phyloP scores from a whole-genome alignment of 1,284 basidiomycete species.

The Amylostereum chailletii region DNA sequence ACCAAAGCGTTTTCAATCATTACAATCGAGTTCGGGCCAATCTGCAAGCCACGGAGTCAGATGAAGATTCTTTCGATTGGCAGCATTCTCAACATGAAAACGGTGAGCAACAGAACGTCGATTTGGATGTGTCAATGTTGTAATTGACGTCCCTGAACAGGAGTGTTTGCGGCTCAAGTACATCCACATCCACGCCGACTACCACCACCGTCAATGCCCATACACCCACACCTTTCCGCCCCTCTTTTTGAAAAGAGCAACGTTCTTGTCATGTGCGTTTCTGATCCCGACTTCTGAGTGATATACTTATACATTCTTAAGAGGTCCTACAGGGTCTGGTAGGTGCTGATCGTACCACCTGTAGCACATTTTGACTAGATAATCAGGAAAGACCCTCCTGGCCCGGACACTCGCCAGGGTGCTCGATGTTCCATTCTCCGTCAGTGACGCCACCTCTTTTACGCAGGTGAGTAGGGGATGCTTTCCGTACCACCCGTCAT shows the following conservation, averaged over 20 bases:
- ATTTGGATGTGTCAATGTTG: neutral
- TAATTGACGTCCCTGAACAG: constrained; percentile 11
- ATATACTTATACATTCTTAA: constrained; percentile 20
- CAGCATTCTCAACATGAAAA: constrained; percentile 18
- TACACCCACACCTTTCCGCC: constrained; percentile 33
- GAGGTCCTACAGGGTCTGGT: constrained; percentile 81
- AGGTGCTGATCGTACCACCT: constrained; percentile 13
- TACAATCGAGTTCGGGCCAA: constrained; percentile 77
- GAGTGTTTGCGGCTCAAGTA: constrained; percentile 44
- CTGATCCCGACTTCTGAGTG: constrained; percentile 4
- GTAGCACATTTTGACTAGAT: constrained; percentile 20
- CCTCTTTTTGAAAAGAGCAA: constrained; percentile 88
- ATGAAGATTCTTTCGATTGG: constrained; percentile 23
- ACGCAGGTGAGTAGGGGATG: constrained; percentile 48
- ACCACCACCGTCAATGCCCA: constrained; percentile 26
- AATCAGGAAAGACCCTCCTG: constrained; percentile 78
- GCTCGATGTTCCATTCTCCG: constrained; percentile 86
- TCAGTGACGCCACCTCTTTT: constrained; percentile 79
- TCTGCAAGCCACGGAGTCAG: constrained; percentile 38
- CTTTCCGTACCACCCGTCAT: constrained; percentile 6
- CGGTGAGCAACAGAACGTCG: constrained; percentile 20
- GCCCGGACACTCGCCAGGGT: constrained; percentile 80
- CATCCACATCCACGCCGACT: constrained; percentile 41
- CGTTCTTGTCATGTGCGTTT: constrained; percentile 73
- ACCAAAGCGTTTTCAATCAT: constrained; percentile 80